These are phyloP conservation scores for Sanguinoderma infundibulare DNA, from an alignment of 1,284 basidiomycete species.

Conservation along the genomic window DNA sequence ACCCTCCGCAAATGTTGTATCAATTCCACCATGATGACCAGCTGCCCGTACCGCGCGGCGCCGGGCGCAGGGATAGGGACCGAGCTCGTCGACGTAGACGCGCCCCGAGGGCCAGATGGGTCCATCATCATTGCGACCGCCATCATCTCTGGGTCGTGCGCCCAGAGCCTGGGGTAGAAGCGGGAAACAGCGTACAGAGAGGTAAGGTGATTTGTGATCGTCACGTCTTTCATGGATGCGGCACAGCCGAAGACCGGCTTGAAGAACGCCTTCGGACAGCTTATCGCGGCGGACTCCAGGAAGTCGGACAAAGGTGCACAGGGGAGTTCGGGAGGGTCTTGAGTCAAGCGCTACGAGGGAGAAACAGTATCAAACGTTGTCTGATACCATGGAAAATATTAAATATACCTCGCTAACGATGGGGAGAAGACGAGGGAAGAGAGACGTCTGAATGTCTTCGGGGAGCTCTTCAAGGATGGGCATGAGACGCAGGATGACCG, in stretches of 20 bases:
- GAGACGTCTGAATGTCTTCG: slow-evolving; percentile 45
- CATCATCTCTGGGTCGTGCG: slow-evolving; percentile 77
- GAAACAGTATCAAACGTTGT: background rate
- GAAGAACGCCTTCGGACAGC: slow-evolving; percentile 71
- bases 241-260: slow-evolving; percentile 77
- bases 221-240: slow-evolving; percentile 60
- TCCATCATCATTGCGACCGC: slow-evolving; percentile 70
- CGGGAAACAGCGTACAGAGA: slow-evolving; percentile 54
- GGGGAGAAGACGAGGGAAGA: slow-evolving; percentile 43
- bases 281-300: slow-evolving; percentile 52
- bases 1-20: slow-evolving; percentile 54
- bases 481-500: slow-evolving; percentile 42
- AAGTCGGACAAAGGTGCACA: slow-evolving; percentile 50
- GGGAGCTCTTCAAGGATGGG: slow-evolving; percentile 48
- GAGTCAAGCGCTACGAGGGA: slow-evolving; percentile 46
- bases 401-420: slow-evolving; percentile 55
- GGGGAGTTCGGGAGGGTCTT: slow-evolving; percentile 52
- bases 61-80: slow-evolving; percentile 39
- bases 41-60: slow-evolving; percentile 65
- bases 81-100: slow-evolving; percentile 32
- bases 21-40: slow-evolving; percentile 66
- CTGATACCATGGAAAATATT: background rate
- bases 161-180: slow-evolving; percentile 70
- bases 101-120: slow-evolving; percentile 25
- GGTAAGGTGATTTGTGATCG: slow-evolving; percentile 62